Evolutionary conservation across 1,284 basidiomycete genomes (phyloP).

Genomic region (Ceratobasidium sp.): DNA sequence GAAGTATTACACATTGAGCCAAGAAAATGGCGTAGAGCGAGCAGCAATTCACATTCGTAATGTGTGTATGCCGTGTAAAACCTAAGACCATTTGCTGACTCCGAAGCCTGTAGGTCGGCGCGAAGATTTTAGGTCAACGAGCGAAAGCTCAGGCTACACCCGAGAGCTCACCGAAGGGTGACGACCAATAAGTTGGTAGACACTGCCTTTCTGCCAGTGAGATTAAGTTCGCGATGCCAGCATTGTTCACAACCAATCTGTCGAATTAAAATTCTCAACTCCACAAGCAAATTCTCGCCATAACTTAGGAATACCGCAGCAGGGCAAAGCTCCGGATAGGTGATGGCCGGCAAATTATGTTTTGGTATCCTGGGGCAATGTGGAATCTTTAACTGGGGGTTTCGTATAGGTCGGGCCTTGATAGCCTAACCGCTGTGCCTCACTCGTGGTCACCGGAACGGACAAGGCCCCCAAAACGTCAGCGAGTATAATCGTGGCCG

Average conservation of each 20-base stretch:
- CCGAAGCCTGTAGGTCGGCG: slow-evolving; percentile 71
- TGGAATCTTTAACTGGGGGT: background rate
- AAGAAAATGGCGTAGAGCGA: slow-evolving; percentile 84
- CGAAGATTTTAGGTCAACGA: slow-evolving; percentile 78
- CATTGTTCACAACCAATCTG: background rate
- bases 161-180: slow-evolving; percentile 2
- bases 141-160: slow-evolving; percentile 20
- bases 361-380: background rate
- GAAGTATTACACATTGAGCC: slow-evolving; percentile 82
- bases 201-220: background rate
- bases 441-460: slow-evolving; percentile 13
- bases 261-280: slow-evolving; percentile 1
- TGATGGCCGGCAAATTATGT: background rate
- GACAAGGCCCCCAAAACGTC: slow-evolving; percentile 20
- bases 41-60: slow-evolving; percentile 90
- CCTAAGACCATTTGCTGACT: slow-evolving; percentile 45
- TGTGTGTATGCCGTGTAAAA: slow-evolving; percentile 54
- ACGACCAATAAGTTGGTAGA: slow-evolving; percentile 14
- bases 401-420: slow-evolving; percentile 3
- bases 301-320: slow-evolving; percentile 7
- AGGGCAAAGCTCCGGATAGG: background rate
- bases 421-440: slow-evolving; percentile 29
- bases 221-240: background rate
- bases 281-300: slow-evolving; percentile 2
- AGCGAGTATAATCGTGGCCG: slow-evolving; percentile 23